Evolutionary conservation across 2,329 filamentous ascomycete genomes (phyloP).

Genomic region (Aspergillus bombycis): DNA sequence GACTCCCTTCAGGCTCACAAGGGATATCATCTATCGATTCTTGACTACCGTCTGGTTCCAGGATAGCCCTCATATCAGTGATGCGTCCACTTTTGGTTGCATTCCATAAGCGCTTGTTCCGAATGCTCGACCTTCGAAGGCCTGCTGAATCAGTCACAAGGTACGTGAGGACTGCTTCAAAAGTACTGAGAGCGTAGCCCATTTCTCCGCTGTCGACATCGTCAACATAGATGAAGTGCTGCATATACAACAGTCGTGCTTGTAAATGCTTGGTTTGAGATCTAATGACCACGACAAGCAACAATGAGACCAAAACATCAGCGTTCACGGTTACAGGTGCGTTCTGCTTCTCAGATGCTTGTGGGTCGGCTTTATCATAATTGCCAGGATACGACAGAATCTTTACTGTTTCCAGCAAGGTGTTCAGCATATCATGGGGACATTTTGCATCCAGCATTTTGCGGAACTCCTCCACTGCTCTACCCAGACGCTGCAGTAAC

Average conservation of each 20-base stretch:
- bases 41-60: slow-evolving; percentile 69
- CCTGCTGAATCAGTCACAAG: slow-evolving; percentile 79
- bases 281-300: slow-evolving; percentile 89
- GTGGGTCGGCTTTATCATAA: slow-evolving; percentile 42
- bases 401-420: slow-evolving; percentile 79
- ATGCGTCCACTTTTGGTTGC: slow-evolving; percentile 78
- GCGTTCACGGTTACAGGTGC: slow-evolving; percentile 73
- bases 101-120: slow-evolving; percentile 87
- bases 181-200: slow-evolving; percentile 93
- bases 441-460: slow-evolving; percentile 77
- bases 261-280: slow-evolving; percentile 86
- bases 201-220: slow-evolving; percentile 96
- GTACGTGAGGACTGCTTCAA: slow-evolving; percentile 91
- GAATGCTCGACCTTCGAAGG: slow-evolving; percentile 79
- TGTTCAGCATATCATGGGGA: slow-evolving; percentile 86
- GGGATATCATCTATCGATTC: slow-evolving; percentile 33
- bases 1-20: slow-evolving; percentile 45
- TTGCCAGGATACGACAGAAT: slow-evolving; percentile 70
- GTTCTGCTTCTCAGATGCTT: slow-evolving; percentile 55
- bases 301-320: slow-evolving; percentile 87
- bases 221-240: slow-evolving; percentile 96
- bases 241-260: slow-evolving; percentile 89
- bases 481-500: slow-evolving; percentile 73
- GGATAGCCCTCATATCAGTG: slow-evolving; percentile 72
- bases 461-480: slow-evolving; percentile 85